Conservation (phyloP, 805 yeast species). For the Ogataea trehaloabstinens region DNA sequence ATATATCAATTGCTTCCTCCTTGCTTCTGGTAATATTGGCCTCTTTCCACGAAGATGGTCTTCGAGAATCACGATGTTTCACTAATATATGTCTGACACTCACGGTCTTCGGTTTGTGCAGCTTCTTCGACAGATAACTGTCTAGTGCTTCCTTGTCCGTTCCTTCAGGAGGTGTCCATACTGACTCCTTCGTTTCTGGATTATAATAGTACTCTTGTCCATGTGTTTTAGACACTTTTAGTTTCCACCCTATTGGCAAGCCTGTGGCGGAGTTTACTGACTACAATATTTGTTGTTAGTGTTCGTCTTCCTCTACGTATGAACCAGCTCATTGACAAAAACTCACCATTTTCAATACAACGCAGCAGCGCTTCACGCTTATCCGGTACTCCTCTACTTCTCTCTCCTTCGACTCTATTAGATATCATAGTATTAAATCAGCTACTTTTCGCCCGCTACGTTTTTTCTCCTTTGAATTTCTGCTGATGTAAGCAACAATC, state of each 20-base stretch:
- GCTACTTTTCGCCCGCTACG: no score
- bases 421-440: no score
- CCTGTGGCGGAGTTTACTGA: constrained; percentile 50
- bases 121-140: constrained; percentile 47
- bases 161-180: constrained; percentile 91
- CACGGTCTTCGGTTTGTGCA: constrained; percentile 61
- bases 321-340: no score
- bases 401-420: no score
- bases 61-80: constrained; percentile 79
- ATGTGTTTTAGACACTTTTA: constrained; percentile 74
- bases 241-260: constrained; percentile 82
- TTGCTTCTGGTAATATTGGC: constrained; percentile 72
- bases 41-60: constrained; percentile 88
- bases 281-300: no score
- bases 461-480: no score
- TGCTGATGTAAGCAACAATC: no score
- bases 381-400: no score
- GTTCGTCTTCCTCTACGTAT: no score
- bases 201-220: constrained; percentile 82
- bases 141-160: constrained; percentile 62
- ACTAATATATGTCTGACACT: constrained; percentile 79
- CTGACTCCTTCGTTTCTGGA: constrained; percentile 64
- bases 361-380: no score
- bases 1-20: constrained; percentile 74
- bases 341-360: no score